A percentile compares a stretch with the other conserved stretches of the same genome.
Conservation (phyloP, 2,329 filamentous ascomycete species). For the Fusarium sp. region DNA sequence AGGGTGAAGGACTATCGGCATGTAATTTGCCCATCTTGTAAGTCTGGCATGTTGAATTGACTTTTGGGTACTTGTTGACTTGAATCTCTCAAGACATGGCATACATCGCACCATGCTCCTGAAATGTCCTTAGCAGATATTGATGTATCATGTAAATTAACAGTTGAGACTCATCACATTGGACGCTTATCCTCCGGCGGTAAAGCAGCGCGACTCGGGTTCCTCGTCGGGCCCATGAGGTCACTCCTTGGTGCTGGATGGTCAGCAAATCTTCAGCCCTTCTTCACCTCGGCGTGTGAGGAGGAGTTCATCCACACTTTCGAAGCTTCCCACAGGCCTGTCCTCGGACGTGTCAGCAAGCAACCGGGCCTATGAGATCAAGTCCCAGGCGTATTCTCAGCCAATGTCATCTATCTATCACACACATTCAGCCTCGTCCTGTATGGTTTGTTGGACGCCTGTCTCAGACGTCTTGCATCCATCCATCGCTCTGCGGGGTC, state of each 20-base stretch:
- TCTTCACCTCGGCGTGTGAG: neutral
- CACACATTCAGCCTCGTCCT: conserved; percentile 18
- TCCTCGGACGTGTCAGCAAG: conserved; percentile 10
- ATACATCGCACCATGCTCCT: neutral
- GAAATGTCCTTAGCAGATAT: neutral
- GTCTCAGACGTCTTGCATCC: neutral
- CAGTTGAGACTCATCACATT: neutral
- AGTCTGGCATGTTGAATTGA: neutral
- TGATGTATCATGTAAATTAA: neutral
- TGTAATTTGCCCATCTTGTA: neutral
- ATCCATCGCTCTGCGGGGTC: conserved; percentile 3
- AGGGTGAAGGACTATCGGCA: neutral
- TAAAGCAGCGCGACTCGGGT: neutral
- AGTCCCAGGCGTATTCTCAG: neutral
- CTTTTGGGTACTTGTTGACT: neutral
- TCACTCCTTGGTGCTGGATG: conserved; percentile 5
- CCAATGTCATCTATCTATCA: conserved; percentile 17
- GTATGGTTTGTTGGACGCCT: neutral
- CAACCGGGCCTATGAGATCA: conserved; percentile 4
- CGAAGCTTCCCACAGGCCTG: neutral
- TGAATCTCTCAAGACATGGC: neutral
- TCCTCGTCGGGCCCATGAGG: neutral
- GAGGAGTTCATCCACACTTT: conserved; percentile 19
- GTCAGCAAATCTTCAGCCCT: conserved; percentile 17
- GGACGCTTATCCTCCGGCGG: neutral